These are phyloP conservation scores for Neurospora sp. DNA, from an alignment of 495 filamentous ascomycete species.

Conservation along the genomic window DNA sequence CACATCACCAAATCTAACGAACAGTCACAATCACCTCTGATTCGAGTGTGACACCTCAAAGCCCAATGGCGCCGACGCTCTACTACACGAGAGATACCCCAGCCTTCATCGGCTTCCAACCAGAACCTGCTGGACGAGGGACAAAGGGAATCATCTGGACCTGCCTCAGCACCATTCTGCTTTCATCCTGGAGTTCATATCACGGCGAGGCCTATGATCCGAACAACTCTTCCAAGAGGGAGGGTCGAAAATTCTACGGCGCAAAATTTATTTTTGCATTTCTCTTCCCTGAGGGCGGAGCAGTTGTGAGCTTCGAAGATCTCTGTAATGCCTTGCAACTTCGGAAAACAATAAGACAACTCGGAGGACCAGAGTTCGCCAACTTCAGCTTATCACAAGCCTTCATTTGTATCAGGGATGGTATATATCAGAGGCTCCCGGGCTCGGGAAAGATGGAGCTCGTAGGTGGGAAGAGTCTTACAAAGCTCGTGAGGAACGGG, in stretches of 20 bases:
- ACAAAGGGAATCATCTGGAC: background rate
- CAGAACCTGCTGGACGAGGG: background rate
- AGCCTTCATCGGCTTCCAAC: background rate
- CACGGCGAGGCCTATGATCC: background rate
- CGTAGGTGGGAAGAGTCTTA: fast-evolving
- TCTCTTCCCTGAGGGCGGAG: background rate
- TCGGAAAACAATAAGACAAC: background rate
- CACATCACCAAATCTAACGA: background rate
- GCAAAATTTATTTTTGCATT: too few relatives aligned
- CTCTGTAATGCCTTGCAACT: background rate
- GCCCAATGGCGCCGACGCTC: background rate
- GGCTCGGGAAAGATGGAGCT: background rate
- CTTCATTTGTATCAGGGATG: fast-evolving
- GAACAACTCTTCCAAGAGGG: fast-evolving
- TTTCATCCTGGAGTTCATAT: background rate
- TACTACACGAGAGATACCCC: background rate
- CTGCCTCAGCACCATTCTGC: background rate
- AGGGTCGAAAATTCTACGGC: too few relatives aligned
- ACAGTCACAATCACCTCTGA: background rate
- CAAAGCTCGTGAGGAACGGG: background rate
- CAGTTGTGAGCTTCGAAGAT: fast-evolving
- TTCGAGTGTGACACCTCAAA: background rate
- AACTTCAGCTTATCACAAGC: background rate
- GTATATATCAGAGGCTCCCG: background rate
- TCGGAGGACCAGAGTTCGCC: background rate